Conservation (phyloP, 495 filamentous ascomycete species). For the Penicillium pulvis region DNA sequence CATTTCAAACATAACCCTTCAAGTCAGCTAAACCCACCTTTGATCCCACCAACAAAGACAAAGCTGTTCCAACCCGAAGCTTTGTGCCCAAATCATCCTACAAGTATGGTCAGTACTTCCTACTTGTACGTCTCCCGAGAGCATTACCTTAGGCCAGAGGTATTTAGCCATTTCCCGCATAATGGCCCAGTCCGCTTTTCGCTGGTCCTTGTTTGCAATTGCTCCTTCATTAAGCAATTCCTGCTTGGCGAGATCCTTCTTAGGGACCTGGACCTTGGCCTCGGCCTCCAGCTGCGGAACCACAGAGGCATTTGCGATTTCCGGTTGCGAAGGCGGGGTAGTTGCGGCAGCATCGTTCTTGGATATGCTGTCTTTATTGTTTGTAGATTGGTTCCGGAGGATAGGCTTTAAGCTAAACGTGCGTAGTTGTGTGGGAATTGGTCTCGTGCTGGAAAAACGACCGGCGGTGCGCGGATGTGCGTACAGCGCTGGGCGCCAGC, state of each 20-base stretch:
- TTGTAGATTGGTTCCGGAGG: slow-evolving; percentile 24
- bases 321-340: slow-evolving; percentile 19
- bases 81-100: slow-evolving; percentile 78
- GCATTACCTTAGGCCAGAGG: slow-evolving; percentile 85
- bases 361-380: slow-evolving; percentile 15
- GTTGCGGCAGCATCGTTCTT: slow-evolving; percentile 12
- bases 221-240: slow-evolving; percentile 57
- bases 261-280: slow-evolving; percentile 34
- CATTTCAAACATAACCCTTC: background rate
- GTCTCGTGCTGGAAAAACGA: slow-evolving; percentile 30
- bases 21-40: slow-evolving; percentile 54
- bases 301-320: slow-evolving; percentile 22
- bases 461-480: slow-evolving; percentile 32
- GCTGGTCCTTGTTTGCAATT: slow-evolving; percentile 75
- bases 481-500: slow-evolving; percentile 40
- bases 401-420: slow-evolving; percentile 27
- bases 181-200: slow-evolving; percentile 97
- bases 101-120: slow-evolving; percentile 3
- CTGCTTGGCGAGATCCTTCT: slow-evolving; percentile 27
- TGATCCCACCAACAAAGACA: slow-evolving; percentile 81
- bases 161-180: slow-evolving; percentile 97
- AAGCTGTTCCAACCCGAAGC: slow-evolving; percentile 76
- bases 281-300: slow-evolving; percentile 27
- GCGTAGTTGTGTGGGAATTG: slow-evolving; percentile 31
- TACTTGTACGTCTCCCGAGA: background rate